Evolutionary conservation across 2,329 filamentous ascomycete species (phyloP).

Genomic region (Laburnicola sp.): DNA sequence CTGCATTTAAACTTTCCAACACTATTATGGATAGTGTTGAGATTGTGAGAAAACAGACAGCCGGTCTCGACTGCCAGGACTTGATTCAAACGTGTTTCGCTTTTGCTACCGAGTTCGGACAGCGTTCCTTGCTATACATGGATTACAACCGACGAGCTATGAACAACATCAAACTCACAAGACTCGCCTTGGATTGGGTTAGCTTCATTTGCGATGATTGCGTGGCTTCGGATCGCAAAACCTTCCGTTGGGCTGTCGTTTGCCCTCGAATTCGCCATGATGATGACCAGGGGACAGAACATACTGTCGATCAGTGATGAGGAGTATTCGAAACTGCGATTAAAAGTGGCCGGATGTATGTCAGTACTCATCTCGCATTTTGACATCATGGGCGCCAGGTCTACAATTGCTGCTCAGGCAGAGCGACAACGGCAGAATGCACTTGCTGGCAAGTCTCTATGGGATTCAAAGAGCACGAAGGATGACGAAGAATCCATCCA

Average conservation of each 20-base stretch:
- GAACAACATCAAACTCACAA: constrained; percentile 95
- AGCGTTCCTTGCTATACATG: constrained; percentile 92
- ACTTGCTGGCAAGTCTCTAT: constrained; percentile 71
- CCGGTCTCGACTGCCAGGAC: constrained; percentile 85
- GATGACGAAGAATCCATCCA: constrained; percentile 85
- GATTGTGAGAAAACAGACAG: constrained; percentile 83
- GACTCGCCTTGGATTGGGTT: constrained; percentile 93
- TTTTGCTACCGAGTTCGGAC: constrained; percentile 98
- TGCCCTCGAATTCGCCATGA: constrained; percentile 94
- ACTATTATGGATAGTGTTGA: constrained; percentile 99
- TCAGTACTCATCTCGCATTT: constrained; percentile 96
- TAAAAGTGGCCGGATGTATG: constrained; percentile 97
- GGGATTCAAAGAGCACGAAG: constrained; percentile 73
- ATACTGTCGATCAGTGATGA: constrained; percentile 87
- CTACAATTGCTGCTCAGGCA: constrained; percentile 87
- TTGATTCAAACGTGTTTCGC: constrained; percentile 97
- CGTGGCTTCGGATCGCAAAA: constrained; percentile 88
- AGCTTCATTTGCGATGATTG: constrained; percentile 98
- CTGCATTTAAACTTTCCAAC: constrained; percentile 94
- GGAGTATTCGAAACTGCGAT: constrained; percentile 79
- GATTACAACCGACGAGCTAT: constrained; percentile 93
- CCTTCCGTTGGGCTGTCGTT: constrained; percentile 97
- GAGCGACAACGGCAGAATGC: constrained; percentile 88
- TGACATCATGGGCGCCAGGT: constrained; percentile 97
- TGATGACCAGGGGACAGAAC: constrained; percentile 91